Base-by-base conservation (phyloP, 2,329 filamentous ascomycete genomes). In the Colletotrichum chlorophyti region DNA sequence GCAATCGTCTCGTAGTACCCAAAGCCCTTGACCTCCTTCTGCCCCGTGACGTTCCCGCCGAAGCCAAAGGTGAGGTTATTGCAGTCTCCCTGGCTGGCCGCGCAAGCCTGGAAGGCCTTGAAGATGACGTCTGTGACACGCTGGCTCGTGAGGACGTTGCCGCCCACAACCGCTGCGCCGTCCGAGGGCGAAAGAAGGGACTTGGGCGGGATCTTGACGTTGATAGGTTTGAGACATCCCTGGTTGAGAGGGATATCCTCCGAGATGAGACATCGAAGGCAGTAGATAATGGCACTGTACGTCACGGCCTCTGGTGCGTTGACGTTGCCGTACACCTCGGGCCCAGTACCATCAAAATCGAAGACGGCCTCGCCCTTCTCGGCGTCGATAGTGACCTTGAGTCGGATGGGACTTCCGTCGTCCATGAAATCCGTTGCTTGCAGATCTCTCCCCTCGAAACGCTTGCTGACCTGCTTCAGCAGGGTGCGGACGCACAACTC, bases 41-140 rank as follows among this genome's bases (percentile, higher is more conserved):
- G 62, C 5, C 75, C 74, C 1, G 68, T 70, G 31, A 75, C 65
- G 50, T 77, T 78, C 7, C 76, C 76, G 8, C 76, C 88, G 66
- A 92, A 91, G 47, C 90, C 91, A 66, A 95, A 94, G 0, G 91
- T 94, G 8, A 95, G 79, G 68, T 94, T 95, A 72, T 94, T 94
- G 69, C 88, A 91, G 72, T 91, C 89, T 11, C 91, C 91, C 66
- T 94, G 91, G 8, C 83, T 88, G 11, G 91, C 91, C 3, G 91
- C 90, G 62, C 89, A 93, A 1, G 91, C 91, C 55, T 85, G 81
- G 78, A 94, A 94, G 2, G 91, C 91, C 68, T 90, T 91, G 65
- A 79, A 73, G 29, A 79, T 75, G 37, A 79, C 76, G 51, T 79
- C 76, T 1, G 75, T 78, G 49, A 79, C 75, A 14, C 76, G 72